Evolutionary conservation across 2,329 filamentous ascomycete genomes (phyloP).

Genomic region (Xylariaceae sp.): DNA sequence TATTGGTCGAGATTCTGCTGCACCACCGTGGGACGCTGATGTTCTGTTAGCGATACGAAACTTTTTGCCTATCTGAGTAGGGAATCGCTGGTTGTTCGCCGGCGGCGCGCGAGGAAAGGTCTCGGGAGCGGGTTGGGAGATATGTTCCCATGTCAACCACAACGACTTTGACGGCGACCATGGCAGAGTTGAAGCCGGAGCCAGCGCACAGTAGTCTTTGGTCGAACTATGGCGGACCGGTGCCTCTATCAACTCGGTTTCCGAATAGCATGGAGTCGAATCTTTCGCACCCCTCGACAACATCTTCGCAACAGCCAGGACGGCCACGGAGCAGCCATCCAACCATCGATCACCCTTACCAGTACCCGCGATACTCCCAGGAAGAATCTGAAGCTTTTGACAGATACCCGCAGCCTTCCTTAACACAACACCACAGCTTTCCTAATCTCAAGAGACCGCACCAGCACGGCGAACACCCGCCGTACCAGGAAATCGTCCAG

Average conservation of each 20-base stretch:
- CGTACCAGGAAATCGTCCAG: conserved; percentile 64
- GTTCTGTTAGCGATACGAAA: conserved; percentile 8
- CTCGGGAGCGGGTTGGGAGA: conserved; percentile 36
- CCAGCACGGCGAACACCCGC: conserved; percentile 56
- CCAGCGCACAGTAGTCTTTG: conserved; percentile 60
- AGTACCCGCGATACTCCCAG: conserved; percentile 57
- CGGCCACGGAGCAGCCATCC: conserved; percentile 55
- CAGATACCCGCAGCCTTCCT: conserved; percentile 51
- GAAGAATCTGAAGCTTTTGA: conserved; percentile 59
- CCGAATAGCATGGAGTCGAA: conserved; percentile 54
- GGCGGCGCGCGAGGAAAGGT: conserved; percentile 26
- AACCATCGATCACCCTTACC: conserved; percentile 55
- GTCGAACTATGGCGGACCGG: conserved; percentile 58
- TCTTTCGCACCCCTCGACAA: conserved; percentile 48
- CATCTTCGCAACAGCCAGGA: conserved; percentile 50
- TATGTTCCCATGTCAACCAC: conserved; percentile 65
- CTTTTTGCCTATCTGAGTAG: conserved; percentile 10
- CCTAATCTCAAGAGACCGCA: conserved; percentile 61
- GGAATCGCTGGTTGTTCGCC: conserved; percentile 14
- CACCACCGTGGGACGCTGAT: conserved; percentile 16
- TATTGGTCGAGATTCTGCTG: conserved; percentile 9
- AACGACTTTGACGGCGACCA: conserved; percentile 62
- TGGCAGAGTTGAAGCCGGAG: conserved; percentile 66
- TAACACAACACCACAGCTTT: conserved; percentile 55
- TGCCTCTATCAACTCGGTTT: conserved; percentile 57